Percentiles rank a stretch among this genome's conserved stretches.
Evolutionary conservation across 2,329 filamentous ascomycete genomes (phyloP).

Genomic region (Calonectria pseudoturangicola): DNA sequence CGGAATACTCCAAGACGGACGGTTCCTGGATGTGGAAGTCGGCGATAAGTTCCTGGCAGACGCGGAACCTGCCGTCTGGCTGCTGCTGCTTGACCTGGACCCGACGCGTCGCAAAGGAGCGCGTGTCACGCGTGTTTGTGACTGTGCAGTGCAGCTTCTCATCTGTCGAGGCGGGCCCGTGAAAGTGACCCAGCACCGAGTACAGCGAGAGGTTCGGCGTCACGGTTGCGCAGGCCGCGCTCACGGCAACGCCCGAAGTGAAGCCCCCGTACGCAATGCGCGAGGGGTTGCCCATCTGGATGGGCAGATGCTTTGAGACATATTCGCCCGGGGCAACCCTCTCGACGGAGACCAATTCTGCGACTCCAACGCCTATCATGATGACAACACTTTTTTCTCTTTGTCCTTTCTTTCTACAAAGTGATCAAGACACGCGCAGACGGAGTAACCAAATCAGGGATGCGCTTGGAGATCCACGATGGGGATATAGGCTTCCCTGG

Average conservation of each 20-base stretch:
- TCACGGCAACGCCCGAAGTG: conserved; percentile 62
- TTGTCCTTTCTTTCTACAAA: not conserved
- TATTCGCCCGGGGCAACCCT: conserved; percentile 47
- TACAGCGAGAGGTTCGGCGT: conserved; percentile 64
- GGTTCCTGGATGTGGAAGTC: conserved; percentile 68
- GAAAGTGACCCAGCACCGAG: conserved; percentile 67
- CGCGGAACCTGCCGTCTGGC: conserved; percentile 59
- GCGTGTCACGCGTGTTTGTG: conserved; percentile 63
- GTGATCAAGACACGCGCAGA: not conserved
- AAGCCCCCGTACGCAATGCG: conserved; percentile 68
- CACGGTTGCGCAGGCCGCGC: conserved; percentile 64
- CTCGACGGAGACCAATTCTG: conserved; percentile 51
- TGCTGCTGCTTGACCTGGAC: conserved; percentile 66
- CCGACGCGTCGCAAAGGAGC: conserved; percentile 68
- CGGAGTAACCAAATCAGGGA: not conserved
- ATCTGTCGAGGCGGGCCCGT: conserved; percentile 66
- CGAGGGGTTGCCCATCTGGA: conserved; percentile 57
- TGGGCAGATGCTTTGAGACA: conserved; percentile 53
- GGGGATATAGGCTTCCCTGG: not conserved
- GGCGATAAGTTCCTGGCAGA: conserved; percentile 64
- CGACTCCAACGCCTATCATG: conserved; percentile 42
- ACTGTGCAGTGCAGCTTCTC: conserved; percentile 62
- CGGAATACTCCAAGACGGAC: conserved; percentile 61
- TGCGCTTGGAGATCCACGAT: not conserved
- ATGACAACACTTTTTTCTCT: not conserved